Evolutionary conservation across 2,329 filamentous ascomycete genomes (phyloP).

Genomic region (Cordyceps tenuipes): DNA sequence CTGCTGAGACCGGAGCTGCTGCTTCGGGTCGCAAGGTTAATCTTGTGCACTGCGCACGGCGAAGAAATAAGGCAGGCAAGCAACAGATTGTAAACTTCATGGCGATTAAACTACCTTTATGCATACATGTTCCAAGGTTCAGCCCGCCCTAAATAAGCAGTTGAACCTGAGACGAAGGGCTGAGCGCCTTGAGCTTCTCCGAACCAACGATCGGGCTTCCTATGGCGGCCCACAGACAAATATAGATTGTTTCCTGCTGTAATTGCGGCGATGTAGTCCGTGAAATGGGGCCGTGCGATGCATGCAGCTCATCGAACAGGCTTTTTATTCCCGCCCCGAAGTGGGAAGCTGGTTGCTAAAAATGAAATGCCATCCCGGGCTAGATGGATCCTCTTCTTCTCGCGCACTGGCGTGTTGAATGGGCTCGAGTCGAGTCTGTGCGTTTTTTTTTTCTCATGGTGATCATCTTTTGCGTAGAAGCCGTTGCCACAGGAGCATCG

Average conservation of each 20-base stretch:
- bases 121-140: background rate
- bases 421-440: background rate
- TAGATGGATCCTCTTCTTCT: background rate
- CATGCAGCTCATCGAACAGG: background rate
- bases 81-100: background rate
- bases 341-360: background rate
- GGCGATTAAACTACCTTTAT: background rate
- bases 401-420: background rate
- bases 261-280: background rate
- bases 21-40: no score
- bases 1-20: no score
- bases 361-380: background rate
- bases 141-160: background rate
- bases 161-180: background rate
- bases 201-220: background rate
- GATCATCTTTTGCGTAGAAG: background rate
- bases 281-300: background rate
- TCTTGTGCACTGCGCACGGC: background rate
- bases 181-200: background rate
- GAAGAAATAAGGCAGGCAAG: background rate
- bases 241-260: background rate
- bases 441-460: background rate
- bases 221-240: background rate
- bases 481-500: background rate
- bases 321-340: background rate